Conservation (phyloP, 345 rosid genomes). For the Rhodamnia argentea region DNA sequence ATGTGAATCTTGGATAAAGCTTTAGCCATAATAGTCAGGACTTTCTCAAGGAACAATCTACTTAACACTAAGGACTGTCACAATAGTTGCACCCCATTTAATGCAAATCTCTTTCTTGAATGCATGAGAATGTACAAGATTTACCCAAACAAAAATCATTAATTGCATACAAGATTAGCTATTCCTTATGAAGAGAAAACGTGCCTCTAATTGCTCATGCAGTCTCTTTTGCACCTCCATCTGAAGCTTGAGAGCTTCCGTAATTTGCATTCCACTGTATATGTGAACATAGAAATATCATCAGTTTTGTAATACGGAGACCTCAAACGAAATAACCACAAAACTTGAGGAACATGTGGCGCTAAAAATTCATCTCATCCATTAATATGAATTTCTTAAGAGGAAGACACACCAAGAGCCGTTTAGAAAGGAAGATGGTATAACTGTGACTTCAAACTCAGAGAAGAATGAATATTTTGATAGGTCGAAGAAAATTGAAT, state of each 20-base stretch:
- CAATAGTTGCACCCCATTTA: background rate
- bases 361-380: background rate
- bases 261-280: conserved; percentile 90
- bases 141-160: background rate
- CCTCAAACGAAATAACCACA: background rate
- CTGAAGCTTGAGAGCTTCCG: conserved; percentile 96
- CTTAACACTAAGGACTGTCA: background rate
- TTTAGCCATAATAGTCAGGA: background rate
- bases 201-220: conserved; percentile 89
- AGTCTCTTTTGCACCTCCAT: conserved; percentile 97
- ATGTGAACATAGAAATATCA: conserved; percentile 10
- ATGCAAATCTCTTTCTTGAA: background rate
- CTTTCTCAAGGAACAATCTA: background rate
- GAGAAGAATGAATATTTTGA: background rate
- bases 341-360: background rate
- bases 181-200: background rate
- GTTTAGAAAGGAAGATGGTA: background rate
- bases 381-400: background rate
- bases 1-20: background rate
- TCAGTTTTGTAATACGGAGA: background rate
- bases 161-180: background rate
- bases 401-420: background rate
- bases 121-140: background rate
- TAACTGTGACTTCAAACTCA: background rate
- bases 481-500: background rate